These are phyloP conservation scores for Penicillium sp. DNA, from an alignment of 2,329 filamentous ascomycete genomes.

Conservation along the genomic window DNA sequence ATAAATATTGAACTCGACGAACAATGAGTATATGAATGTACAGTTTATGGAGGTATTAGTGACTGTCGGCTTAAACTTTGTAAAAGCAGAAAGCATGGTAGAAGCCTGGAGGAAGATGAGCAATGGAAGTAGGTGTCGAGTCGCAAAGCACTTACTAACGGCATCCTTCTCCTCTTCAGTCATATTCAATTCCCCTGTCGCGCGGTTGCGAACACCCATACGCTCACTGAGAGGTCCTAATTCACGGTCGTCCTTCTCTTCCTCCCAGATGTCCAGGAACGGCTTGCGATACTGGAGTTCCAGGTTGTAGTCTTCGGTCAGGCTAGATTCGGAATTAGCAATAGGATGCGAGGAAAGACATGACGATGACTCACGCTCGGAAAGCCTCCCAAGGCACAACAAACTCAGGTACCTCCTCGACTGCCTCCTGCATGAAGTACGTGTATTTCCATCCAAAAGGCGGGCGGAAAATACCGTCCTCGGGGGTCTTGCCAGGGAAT, in stretches of 20 bases:
- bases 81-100: slow-evolving; percentile 97
- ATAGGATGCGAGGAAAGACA: neutral
- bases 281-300: slow-evolving; percentile 91
- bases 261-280: slow-evolving; percentile 87
- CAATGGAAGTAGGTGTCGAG: neutral
- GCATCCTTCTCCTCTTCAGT: slow-evolving; percentile 89
- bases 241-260: slow-evolving; percentile 80
- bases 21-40: neutral
- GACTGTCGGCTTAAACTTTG: slow-evolving; percentile 63
- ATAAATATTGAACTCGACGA: too few species aligned
- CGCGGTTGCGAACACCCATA: slow-evolving; percentile 85
- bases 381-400: slow-evolving; percentile 98
- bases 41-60: neutral
- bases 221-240: slow-evolving; percentile 83
- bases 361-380: slow-evolving; percentile 58
- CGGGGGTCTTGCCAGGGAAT: slow-evolving; percentile 78
- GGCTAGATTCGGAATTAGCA: slow-evolving; percentile 30
- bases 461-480: slow-evolving; percentile 86
- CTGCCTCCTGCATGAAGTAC: slow-evolving; percentile 92
- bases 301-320: slow-evolving; percentile 95
- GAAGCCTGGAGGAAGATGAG: slow-evolving; percentile 52
- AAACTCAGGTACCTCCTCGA: slow-evolving; percentile 94
- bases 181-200: slow-evolving; percentile 65
- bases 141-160: slow-evolving; percentile 51
- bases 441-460: slow-evolving; percentile 98